Evolutionary conservation across 208 protist species (phyloP), one percentile per base, ranked within the genome.

Genomic region (Phytomonas serpens): DNA sequence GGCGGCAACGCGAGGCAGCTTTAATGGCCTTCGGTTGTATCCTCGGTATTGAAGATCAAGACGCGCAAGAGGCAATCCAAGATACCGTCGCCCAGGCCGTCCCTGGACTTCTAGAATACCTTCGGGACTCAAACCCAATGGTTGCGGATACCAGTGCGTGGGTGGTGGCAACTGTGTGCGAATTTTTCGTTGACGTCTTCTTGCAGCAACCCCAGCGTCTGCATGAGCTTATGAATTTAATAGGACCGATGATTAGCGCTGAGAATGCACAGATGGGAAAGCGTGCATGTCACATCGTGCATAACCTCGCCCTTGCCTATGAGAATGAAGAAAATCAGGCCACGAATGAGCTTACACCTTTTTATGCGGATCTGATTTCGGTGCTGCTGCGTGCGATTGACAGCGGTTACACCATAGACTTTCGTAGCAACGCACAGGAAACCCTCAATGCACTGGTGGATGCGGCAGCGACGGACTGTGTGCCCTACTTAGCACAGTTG

Each of bases 11-110:
- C 9, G 98, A 99, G 79, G 98, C 98, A 14, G 90, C 98, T 7
- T 85, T 94, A 27, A 89, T 98, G 69, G 96, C 97, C 9, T 99
- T 99, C 68, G 97, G 97, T 61, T 98, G 95, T 52, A 97, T 99
- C 52, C 86, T 99, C 29, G 95, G 97, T 68, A 96, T 97, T 64
- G 92, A 96, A n/a, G 74, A 85, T n/a, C 6, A 73, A 14, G 77
- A 73, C 11, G 76, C 75, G 33, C 80, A 82, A 74, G 76, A 78
- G 64, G 81, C 73, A 14, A 89, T 99, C 68, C 80, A 84, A 33
- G 91, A 94, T 61, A 87, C 96, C 13, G 88, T 99, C 10, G 78
- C 85, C 16, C 86, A 96, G 72, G 87, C 94, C 33, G 73, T 98
- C 19, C 86, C 92, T 1, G 81, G 93, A 6, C 76, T 99, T 52